Conservation (phyloP, 768 basidiomycete species). For the Phallus indusiatus region DNA sequence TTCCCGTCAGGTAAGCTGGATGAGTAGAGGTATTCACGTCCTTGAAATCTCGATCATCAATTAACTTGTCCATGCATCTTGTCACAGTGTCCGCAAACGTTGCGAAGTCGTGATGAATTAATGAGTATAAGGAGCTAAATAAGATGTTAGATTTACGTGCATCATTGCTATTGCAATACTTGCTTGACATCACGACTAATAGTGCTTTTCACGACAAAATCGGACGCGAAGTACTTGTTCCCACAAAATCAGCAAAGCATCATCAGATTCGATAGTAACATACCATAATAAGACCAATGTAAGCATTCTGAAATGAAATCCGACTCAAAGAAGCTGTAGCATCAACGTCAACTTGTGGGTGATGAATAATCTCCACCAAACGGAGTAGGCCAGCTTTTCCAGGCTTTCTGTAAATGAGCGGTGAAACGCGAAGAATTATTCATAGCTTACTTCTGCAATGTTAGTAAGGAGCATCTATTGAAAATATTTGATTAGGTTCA, state of each 20-base stretch:
- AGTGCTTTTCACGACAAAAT: conserved; percentile 49
- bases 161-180: conserved; percentile 7
- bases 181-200: conserved; percentile 43
- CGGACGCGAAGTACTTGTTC: conserved; percentile 47
- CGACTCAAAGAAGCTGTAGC: conserved; percentile 25
- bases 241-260: background rate
- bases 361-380: conserved; percentile 39
- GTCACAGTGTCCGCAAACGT: conserved; percentile 9
- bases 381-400: conserved; percentile 36
- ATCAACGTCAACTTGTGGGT: conserved; percentile 29
- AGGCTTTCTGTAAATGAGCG: background rate
- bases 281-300: conserved; percentile 46
- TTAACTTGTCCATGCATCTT: conserved; percentile 27
- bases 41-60: conserved; percentile 24
- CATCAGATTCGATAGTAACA: conserved; percentile 1
- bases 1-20: conserved; percentile 23
- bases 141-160: background rate
- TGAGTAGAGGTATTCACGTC: conserved; percentile 15
- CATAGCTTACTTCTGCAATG: conserved; percentile 27
- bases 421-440: background rate
- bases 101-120: conserved; percentile 37
- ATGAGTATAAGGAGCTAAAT: conserved; percentile 36
- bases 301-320: conserved; percentile 53
- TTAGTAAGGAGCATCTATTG: conserved; percentile 30
- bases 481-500: too few relatives aligned